Base-by-base conservation (phyloP, 208 protist genomes). In the Leishmania mexicana region DNA sequence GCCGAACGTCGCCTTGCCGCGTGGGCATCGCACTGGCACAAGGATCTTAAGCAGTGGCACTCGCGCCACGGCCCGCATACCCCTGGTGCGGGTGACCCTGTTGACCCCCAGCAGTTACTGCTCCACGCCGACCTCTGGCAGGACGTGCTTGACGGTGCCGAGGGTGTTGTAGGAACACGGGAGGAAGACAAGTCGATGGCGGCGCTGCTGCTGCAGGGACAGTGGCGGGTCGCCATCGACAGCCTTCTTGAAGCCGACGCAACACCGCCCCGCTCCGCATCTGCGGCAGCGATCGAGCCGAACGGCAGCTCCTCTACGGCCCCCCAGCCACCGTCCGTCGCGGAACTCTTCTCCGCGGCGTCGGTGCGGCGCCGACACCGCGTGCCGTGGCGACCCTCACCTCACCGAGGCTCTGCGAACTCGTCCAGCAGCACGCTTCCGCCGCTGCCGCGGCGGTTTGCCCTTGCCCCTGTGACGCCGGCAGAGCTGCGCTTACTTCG, bases 401-500 rank as follows among this genome's bases (percentile, higher is more conserved):
- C 45, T 19, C 49, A 35, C 31, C 47, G 58, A 57, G 21, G 40
- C 35, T 49, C 67, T n/a, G 67, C 17, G 67, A 35, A 28, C 21
- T n/a, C 35, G 40, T 42, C 67, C 71, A 31, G 71, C 47, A 13
- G 45, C 11, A 57, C 71, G 24, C 13, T 51, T 31, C 71, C 71
- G 19, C 64, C 73, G n/a, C 73, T 86, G 19, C 83, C 83, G 21
- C 51, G 40, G 35, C 65, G 40, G 4, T 68, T 64, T 7, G 78
- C 70, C 28, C 58, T 45, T 3, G 79, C 78, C 3, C 38, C 83
- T 3, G 76, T 83, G 24, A 83, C 83, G 51, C 19, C 53, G 24
- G 53, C 70, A 8, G 83, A 86, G 75, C 47, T 83, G 60, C 83
- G 64, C 3, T 62, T 86, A 2, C 83, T 86, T 21, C 79, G 24